These are phyloP conservation scores for Phytophthora ohioensis DNA, from an alignment of 352 stramenopile genomes.

Conservation along the genomic window DNA sequence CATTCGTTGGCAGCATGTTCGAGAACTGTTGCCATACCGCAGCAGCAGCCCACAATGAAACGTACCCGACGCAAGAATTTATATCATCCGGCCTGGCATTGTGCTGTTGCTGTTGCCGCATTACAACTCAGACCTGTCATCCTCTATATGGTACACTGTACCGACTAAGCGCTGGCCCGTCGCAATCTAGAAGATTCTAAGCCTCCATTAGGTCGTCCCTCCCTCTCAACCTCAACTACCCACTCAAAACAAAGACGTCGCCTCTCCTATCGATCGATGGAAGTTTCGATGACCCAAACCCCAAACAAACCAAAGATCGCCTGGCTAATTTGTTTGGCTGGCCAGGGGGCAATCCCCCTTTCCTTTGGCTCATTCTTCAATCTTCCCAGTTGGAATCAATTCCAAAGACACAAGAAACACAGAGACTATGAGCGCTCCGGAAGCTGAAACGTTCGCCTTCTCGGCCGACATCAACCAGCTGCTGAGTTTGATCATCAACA, in stretches of 20 bases:
- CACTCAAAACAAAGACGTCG: constrained; percentile 26
- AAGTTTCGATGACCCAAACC: constrained; percentile 39
- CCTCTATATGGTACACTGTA: constrained; percentile 18
- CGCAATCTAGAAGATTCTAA: constrained; percentile 84
- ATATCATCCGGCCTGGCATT: constrained; percentile 26
- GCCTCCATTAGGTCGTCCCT: constrained; percentile 27
- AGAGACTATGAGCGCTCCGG: constrained; percentile 72
- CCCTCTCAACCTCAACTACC: rapidly evolving
- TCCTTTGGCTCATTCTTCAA: constrained; percentile 60
- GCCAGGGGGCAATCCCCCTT: constrained; percentile 13
- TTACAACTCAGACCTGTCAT: constrained; percentile 30
- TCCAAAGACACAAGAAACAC: constrained; percentile 41
- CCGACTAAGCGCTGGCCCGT: constrained; percentile 4
- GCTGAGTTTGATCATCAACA: constrained; percentile 98
- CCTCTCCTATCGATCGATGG: constrained; percentile 36
- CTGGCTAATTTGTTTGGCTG: constrained; percentile 37
- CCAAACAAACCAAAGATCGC: constrained; percentile 36
- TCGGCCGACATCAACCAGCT: constrained; percentile 99
- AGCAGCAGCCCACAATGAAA: not conserved
- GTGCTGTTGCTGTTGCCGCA: not conserved
- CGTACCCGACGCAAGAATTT: constrained; percentile 10
- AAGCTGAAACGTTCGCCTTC: constrained; percentile 99
- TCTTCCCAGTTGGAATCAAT: constrained; percentile 54
- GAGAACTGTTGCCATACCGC: constrained; percentile 7
- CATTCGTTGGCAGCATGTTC: constrained; percentile 20